Base-by-base conservation (phyloP, 805 yeast genomes). In the Monosporozyma servazzii region DNA sequence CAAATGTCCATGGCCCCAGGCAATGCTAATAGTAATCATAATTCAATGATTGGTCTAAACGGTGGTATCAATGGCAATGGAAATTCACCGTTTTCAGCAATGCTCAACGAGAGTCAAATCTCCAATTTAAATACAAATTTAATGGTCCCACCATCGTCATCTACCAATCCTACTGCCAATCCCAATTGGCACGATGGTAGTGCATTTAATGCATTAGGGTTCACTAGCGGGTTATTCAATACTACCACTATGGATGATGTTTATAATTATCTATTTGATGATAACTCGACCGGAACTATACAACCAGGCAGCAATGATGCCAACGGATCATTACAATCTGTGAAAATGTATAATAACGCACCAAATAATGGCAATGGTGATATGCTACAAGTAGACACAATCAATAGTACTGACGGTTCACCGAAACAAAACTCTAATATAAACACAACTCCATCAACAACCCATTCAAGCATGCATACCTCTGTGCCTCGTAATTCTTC, bases 211-310 rank as follows among this genome's bases (percentile, higher is more conserved):
- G 50, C 57, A 8, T 45, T 59, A 11, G 59, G 59, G 5, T 48
- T 51, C 18, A 52, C 58, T 2, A 54, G 55, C n/a, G 56, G 59
- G 10, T 53, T 58, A 49, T 64, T 62, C 42, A 61, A 62, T 45
- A 64, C 68, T 1, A 64, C 68, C 3, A 64, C 68, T 3, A 62
- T 64, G 65, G 66, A 64, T 51, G 66, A 64, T 48, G 62, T 64
- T 13, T 61, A 61, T 47, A 64, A 60, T 40, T 63, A 60, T 37
- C 51, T 63, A 43, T 64, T 64, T 42, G 64, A 64, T 44, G 62
- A 59, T 31, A 48, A 56, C 30, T 21, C 45, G 11, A 30, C 39
- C 7, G 23, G 40, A 5, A 31, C 37, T 8, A 33, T 45, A 6
- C 39, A 39, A 18, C 47, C 47, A 29, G 17, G 23, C 21, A 20